Base-by-base conservation (phyloP, 176 grass and related monocot genomes). In the Eremochloa ophiuroides region DNA sequence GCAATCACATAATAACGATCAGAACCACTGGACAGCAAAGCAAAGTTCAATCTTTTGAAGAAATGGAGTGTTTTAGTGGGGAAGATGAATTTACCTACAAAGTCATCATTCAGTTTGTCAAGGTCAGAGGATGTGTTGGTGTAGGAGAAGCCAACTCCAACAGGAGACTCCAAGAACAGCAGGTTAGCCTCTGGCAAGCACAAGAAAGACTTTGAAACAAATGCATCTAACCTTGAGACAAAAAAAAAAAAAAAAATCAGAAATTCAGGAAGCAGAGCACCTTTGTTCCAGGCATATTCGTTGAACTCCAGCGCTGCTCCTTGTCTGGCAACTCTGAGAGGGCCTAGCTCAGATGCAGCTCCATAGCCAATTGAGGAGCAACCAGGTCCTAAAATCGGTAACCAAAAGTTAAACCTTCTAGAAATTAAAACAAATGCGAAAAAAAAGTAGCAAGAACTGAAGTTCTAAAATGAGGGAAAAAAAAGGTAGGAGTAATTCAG, bases 281-380 rank as follows among this genome's bases (percentile, higher is more conserved):
- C 94, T 86, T 93, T 75, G 84, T 91, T 89, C 94, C 91, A 97
- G 35, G 91, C 89, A 79, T 97, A 92, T 78, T 67, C 62, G 73
- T 97, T 91, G 80, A 89, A 94, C 74, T 87, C 84, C 22, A 97
- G 84, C 16, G 78, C 82, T 74, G 87, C 68, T 72, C 89, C 91
- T 67, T 86, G 55, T 78, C 25, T 82, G 22, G 26, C 79, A 15
- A 97, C 88, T 67, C 79, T 91, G 5, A 97, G 87, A 74, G 94
- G 94, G 28, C 91, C 88, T 79, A 94, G 74, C 74, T 97, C 87
- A 62, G 80, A 73, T 64, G 91, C 89, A 84, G 84, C 91, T 67
- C 94, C 91, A 91, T 93, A 97, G 35, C 94, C 94, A 67, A 97
- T 88, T 12, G 87, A 94, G 39, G 91, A 97, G 84, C 94, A 97